Percentiles rank a stretch among this genome's conserved stretches.
These are phyloP conservation scores for Nakataea oryzae DNA, from an alignment of 2,329 filamentous ascomycete species.

Conservation along the genomic window DNA sequence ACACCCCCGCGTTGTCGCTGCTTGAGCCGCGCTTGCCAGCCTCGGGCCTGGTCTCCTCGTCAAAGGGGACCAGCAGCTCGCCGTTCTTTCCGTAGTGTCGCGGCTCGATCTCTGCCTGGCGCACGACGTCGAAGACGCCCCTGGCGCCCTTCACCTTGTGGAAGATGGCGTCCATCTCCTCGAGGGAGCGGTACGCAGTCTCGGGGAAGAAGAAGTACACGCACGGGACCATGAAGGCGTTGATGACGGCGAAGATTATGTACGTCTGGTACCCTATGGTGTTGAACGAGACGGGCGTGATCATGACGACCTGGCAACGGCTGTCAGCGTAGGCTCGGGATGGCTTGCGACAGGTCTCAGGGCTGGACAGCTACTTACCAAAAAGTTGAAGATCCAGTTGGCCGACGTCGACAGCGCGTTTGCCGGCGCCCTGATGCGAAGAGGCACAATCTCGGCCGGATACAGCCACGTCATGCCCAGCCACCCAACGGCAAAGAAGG, in stretches of 20 bases:
- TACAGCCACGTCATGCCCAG: conserved; percentile 48
- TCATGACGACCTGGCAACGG: conserved; percentile 38
- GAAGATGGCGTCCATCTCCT: conserved; percentile 49
- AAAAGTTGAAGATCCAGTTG: conserved; percentile 55
- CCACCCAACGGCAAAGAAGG: conserved; percentile 42
- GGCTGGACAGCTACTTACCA: conserved; percentile 17
- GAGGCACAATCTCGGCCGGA: conserved; percentile 44
- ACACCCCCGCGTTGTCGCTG: neutral
- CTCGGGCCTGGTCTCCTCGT: conserved; percentile 18
- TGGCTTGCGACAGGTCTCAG: neutral
- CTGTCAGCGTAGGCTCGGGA: neutral
- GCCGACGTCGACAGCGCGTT: conserved; percentile 43
- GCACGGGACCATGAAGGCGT: conserved; percentile 45
- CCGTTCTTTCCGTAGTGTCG: conserved; percentile 48
- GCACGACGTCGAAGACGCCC: conserved; percentile 29
- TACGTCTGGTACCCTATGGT: conserved; percentile 49
- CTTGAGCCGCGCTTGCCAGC: neutral
- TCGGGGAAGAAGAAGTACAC: conserved; percentile 56
- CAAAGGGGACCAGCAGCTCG: conserved; percentile 37
- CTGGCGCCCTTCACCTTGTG: conserved; percentile 33
- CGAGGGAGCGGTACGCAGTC: conserved; percentile 51
- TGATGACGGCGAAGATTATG: conserved; percentile 57
- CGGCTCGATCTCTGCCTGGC: conserved; percentile 35
- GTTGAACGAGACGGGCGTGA: conserved; percentile 47
- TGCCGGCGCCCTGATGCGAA: conserved; percentile 42